Percentiles rank a stretch among this genome's conserved stretches.
phyloP scores from a whole-genome alignment of 768 basidiomycete genomes.

The Collybia mongolica region DNA sequence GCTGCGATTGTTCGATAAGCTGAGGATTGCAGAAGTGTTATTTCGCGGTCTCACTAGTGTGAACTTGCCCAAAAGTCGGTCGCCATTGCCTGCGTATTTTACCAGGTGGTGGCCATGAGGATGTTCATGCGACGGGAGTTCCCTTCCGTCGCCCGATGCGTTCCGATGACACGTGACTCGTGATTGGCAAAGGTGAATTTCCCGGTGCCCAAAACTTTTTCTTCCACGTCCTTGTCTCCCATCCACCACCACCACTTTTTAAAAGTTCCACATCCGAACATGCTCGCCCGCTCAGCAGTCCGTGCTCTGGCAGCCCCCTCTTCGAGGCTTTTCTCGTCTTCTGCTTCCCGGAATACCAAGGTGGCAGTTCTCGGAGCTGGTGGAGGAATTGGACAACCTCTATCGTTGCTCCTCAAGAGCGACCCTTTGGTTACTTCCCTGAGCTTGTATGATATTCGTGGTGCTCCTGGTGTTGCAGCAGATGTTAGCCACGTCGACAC shows the following conservation, averaged over 20 bases:
- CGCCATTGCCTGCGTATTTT: constrained; percentile 51
- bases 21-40: constrained; percentile 7
- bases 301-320: constrained; percentile 53
- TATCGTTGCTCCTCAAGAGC: constrained; percentile 90
- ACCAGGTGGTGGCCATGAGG: neutral
- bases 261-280: constrained; percentile 30
- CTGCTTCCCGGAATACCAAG: constrained; percentile 70
- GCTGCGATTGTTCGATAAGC: constrained; percentile 40
- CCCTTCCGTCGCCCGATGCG: neutral
- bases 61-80: constrained; percentile 93
- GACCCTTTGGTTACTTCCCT: constrained; percentile 88
- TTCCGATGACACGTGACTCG: constrained; percentile 2
- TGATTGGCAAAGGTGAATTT: neutral
- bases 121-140: neutral
- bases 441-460: constrained; percentile 92
- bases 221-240: constrained; percentile 4
- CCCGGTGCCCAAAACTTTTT: constrained; percentile 8
- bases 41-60: constrained; percentile 66
- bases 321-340: constrained; percentile 75
- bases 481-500: constrained; percentile 96
- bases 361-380: constrained; percentile 98
- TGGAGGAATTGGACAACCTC: constrained; percentile 98
- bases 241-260: constrained; percentile 19
- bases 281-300: constrained; percentile 67
- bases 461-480: constrained; percentile 95